phyloP scores from a whole-genome alignment of 179 eudicot genomes.

The Vitellaria paradoxa region DNA sequence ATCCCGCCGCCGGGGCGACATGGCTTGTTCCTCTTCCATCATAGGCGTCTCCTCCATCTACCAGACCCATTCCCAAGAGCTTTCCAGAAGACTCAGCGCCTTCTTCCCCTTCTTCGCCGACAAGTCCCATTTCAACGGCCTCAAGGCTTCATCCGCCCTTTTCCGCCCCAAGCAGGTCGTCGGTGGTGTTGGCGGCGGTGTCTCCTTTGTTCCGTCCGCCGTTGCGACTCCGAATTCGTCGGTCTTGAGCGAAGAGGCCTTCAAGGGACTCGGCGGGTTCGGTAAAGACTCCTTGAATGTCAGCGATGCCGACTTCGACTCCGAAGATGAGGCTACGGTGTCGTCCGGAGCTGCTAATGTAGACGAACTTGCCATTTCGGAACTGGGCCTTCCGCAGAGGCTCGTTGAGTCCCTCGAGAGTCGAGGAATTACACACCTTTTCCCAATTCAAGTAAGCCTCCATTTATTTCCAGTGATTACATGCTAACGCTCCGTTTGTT shows the following conservation, averaged over 20 bases:
- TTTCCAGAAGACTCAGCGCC: constrained; percentile 30
- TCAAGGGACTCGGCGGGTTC: constrained; percentile 62
- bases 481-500: too few species aligned
- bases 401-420: constrained; percentile 60
- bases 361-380: constrained; percentile 60
- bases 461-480: neutral
- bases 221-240: constrained; percentile 73
- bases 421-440: constrained; percentile 78
- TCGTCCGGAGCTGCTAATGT: constrained; percentile 22
- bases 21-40: constrained; percentile 62
- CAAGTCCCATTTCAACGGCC: constrained; percentile 27
- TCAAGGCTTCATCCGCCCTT: constrained; percentile 23
- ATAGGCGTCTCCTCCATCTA: constrained; percentile 52
- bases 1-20: constrained; percentile 17
- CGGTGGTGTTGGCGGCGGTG: neutral
- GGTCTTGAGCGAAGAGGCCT: constrained; percentile 82
- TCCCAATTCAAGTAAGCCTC: constrained; percentile 76
- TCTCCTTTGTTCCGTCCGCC: constrained; percentile 44
- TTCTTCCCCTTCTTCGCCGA: constrained; percentile 30
- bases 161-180: neutral
- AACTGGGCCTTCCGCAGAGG: constrained; percentile 66
- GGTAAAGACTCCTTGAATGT: constrained; percentile 30
- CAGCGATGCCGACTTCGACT: constrained; percentile 36
- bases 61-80: constrained; percentile 46
- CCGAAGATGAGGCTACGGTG: constrained; percentile 24